Evolutionary conservation across 1,284 basidiomycete species (phyloP), one percentile per base, ranked within the genome.

Genomic region (Pholiota adiposa): DNA sequence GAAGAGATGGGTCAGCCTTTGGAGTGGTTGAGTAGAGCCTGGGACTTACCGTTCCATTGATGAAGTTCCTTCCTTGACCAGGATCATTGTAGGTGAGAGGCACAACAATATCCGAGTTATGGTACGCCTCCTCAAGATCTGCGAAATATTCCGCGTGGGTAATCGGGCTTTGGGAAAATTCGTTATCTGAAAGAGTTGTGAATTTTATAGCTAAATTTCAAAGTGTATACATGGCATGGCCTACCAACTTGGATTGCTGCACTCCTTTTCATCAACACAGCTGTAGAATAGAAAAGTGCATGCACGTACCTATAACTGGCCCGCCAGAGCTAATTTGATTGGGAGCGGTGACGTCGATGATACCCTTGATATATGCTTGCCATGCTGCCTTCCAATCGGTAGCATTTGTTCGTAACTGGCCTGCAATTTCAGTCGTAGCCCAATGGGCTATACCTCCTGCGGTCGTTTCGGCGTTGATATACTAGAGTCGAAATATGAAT

Each of bases 391-490:
- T 78, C 79, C 84, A 94, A 63, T 89, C 89, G 0, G 84, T 82
- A 4, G 82, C 85, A 63, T 90, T 89, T 36, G 87, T 91, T 7
- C 92, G 82, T 19, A 93, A 76, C 43, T 77, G 77, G 1, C 88
- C 88, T 3, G 84, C 81, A 14, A 91, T 83, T 66, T 88, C 82
- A 11, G 85, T 81, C 1, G 89, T 91, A 14, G 84, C 79, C 92
- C 92, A 93, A 61, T 90, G 89, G 0, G 91, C 83, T 61, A 93
- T 85, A 1, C 92, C 92, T 19, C 92, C 92, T 1, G 89, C 90
- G 0, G 88, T 88, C 0, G 90, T 92, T 72, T 94, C 92, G 0
- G 90, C 89, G 63, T 91, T 92, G 75, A 93, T 93, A 70, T 93
- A 88, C 72, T 75, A 63, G 11, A 18, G 19, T 34, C 50, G 29